Evolutionary conservation across 2,329 filamentous ascomycete species (phyloP).

Genomic region (Colletotrichum magnum): DNA sequence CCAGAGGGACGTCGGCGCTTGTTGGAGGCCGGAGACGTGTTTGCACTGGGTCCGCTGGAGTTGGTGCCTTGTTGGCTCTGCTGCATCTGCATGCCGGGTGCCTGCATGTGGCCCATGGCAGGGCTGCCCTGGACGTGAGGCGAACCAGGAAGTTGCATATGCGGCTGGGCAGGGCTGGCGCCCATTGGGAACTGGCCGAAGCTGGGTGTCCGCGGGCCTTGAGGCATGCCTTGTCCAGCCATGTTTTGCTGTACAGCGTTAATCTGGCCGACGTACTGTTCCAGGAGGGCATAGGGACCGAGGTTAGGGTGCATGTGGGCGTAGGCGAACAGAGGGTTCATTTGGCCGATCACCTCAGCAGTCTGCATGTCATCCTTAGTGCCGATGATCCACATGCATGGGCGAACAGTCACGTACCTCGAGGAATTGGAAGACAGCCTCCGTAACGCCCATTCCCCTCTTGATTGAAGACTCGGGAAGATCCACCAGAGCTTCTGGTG

Average conservation of each 20-base stretch:
- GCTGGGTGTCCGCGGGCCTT: slow-evolving; percentile 66
- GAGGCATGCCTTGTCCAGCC: slow-evolving; percentile 66
- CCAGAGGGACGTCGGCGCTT: slow-evolving; percentile 71
- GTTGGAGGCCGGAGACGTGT: slow-evolving; percentile 74
- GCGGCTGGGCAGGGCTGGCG: slow-evolving; percentile 71
- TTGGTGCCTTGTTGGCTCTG: slow-evolving; percentile 78
- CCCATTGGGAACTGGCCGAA: slow-evolving; percentile 72
- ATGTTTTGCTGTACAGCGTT: slow-evolving; percentile 54
- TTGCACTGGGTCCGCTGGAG: slow-evolving; percentile 76
- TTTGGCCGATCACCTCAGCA: slow-evolving; percentile 76
- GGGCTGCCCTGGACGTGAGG: slow-evolving; percentile 73
- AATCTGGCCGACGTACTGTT: slow-evolving; percentile 71
- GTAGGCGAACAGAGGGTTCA: slow-evolving; percentile 74
- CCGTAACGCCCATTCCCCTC: slow-evolving; percentile 70
- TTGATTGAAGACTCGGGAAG: slow-evolving; percentile 73
- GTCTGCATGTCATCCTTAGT: slow-evolving; percentile 60
- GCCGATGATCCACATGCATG: slow-evolving; percentile 10
- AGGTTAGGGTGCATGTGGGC: slow-evolving; percentile 68
- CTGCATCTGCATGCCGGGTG: slow-evolving; percentile 76
- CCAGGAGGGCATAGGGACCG: slow-evolving; percentile 70
- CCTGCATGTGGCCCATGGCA: slow-evolving; percentile 73
- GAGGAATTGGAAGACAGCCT: slow-evolving; percentile 74
- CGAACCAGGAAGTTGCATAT: slow-evolving; percentile 74
- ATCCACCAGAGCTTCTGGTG: slow-evolving; percentile 70
- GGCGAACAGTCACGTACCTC: slow-evolving; percentile 61